A percentile compares a stretch with the other conserved stretches of the same genome.
Conservation (phyloP, 2,329 filamentous ascomycete genomes). For the Whalleya microplaca region DNA sequence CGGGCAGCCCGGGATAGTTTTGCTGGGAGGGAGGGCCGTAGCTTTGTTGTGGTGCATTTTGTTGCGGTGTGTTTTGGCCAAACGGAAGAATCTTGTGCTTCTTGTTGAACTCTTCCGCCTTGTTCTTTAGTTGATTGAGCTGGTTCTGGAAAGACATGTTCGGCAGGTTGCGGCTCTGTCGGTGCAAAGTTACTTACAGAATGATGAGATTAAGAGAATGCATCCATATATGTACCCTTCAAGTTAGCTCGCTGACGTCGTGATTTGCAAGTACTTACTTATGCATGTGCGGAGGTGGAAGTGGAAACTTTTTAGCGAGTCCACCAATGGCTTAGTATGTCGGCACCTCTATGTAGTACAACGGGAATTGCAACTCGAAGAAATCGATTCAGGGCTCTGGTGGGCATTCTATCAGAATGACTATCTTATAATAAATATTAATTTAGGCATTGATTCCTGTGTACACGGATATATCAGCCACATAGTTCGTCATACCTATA, state of each 20-base stretch:
- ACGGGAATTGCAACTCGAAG: too few relatives aligned
- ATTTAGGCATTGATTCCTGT: too few relatives aligned
- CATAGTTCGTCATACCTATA: too few relatives aligned
- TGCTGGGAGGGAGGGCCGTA: constrained; percentile 17
- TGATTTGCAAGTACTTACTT: not conserved
- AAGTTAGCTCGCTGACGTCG: not conserved
- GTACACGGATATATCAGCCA: too few relatives aligned
- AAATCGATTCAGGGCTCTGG: too few relatives aligned
- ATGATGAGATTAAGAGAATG: not conserved
- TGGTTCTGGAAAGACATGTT: constrained; percentile 36
- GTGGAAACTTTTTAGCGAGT: too few relatives aligned
- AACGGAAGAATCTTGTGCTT: constrained; percentile 33
- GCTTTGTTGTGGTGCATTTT: constrained; percentile 24
- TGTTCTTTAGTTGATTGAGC: constrained; percentile 44
- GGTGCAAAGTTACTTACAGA: not conserved
- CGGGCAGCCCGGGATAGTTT: constrained; percentile 28
- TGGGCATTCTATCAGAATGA: too few relatives aligned
- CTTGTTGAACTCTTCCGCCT: constrained; percentile 41
- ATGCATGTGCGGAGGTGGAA: not conserved
- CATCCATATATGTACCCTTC: not conserved
- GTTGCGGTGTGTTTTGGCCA: constrained; percentile 27
- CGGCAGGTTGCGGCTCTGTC: not conserved
- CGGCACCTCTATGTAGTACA: too few relatives aligned
- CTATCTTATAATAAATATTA: too few relatives aligned
- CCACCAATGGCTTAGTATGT: too few relatives aligned